Evolutionary conservation across 805 yeast species (phyloP), one percentile per base, ranked within the genome.

Genomic region (Sungouiella blattae): DNA sequence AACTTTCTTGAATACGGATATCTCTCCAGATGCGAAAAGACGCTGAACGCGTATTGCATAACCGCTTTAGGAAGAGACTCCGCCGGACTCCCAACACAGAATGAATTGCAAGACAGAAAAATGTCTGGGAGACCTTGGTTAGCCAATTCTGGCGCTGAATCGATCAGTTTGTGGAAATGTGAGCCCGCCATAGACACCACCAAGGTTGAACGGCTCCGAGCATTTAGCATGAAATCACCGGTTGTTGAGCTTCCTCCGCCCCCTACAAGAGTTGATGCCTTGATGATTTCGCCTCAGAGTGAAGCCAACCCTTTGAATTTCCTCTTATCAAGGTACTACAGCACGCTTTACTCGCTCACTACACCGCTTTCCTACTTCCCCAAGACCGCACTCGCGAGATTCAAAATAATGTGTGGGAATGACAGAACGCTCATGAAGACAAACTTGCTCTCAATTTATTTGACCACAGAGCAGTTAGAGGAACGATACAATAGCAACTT

Each of bases 301-400:
- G 45, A 41, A 21, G 37, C 37, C n/a, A 58, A 54, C 20, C 69
- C 71, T 1, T 32, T 47, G 3, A 49, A 40, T 3, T 68, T 63
- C 35, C 43, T 68, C n/a, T 35, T 28, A 14, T 48, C 62, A 1
- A 47, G 71, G 24, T 68, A 68, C 46, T 63, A 45, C 39, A 49
- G 48, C 33, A 63, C 60, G 2, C 49, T 68, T 5, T 68, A 68
- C 40, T 62, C 70, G 4, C 54, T 64, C 18, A 55, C 52, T 3
- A 67, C 65, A 1, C 73, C 73, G 1, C 50, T 68, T 28, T 61
- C 58, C 28, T 68, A 68, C 41, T 67, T 50, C 60, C 72, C 57
- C 56, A 78, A 78, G 43, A 74, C 80, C 0, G 69, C 75, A 4
- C 52, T 78, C 25, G 53, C 71, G 9, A 54, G 81, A 33, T 54